phyloP scores from a whole-genome alignment of 2,329 filamentous ascomycete species.

The Colletotrichum cordylinicola region DNA sequence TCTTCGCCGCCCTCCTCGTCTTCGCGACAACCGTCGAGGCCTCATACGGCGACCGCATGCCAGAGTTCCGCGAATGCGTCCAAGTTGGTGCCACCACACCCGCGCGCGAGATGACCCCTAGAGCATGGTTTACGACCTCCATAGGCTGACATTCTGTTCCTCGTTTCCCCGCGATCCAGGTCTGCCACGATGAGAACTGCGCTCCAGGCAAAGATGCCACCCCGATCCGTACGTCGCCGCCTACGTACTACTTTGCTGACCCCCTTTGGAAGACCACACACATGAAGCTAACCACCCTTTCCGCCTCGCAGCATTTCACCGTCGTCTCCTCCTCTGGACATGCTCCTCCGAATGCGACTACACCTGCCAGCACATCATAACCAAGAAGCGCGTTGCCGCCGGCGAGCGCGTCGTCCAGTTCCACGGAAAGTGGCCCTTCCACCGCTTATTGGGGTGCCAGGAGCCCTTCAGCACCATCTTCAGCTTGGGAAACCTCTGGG shows the following conservation, averaged over 20 bases:
- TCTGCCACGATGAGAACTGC: conserved; percentile 85
- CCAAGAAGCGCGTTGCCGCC: conserved; percentile 69
- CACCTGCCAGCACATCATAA: conserved; percentile 94
- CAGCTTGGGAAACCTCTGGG: conserved; percentile 88
- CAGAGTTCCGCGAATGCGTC: conserved; percentile 88
- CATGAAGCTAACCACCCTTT: conserved; percentile 4
- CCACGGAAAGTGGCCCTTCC: conserved; percentile 99
- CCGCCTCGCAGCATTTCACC: conserved; percentile 71
- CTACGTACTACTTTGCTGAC: neutral
- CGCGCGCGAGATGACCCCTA: neutral
- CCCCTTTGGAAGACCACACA: neutral
- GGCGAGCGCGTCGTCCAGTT: conserved; percentile 82
- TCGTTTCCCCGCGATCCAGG: conserved; percentile 49
- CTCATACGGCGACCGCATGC: conserved; percentile 82
- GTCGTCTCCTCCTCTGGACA: conserved; percentile 88
- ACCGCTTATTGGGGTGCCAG: conserved; percentile 88
- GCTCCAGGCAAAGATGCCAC: conserved; percentile 62
- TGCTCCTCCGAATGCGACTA: conserved; percentile 97
- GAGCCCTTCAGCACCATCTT: conserved; percentile 95
- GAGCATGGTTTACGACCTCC: neutral
- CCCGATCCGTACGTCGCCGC: conserved; percentile 71
- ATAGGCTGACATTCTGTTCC: neutral
- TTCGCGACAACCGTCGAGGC: conserved; percentile 61
- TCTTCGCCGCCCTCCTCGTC: conserved; percentile 40
- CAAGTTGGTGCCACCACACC: conserved; percentile 59